phyloP scores from a whole-genome alignment of 768 basidiomycete species.

The Dacryopinax spathularia region DNA sequence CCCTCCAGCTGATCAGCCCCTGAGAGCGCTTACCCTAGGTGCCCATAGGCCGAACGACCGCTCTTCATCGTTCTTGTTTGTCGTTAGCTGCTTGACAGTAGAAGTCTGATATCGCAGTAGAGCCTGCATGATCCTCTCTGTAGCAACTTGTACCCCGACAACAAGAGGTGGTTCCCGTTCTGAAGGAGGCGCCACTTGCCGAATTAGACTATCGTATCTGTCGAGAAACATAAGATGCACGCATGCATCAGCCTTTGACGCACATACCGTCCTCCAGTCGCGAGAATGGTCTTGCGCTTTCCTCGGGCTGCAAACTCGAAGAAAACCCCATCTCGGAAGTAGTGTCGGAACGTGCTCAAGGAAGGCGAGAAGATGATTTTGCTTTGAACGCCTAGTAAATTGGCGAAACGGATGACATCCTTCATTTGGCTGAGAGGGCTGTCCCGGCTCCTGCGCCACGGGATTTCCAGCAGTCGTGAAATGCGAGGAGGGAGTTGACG shows the following conservation, averaged over 20 bases:
- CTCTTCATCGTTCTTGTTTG: conserved; percentile 35
- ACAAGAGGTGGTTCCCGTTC: conserved; percentile 6
- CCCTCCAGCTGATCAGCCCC: not conserved
- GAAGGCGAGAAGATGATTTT: conserved; percentile 55
- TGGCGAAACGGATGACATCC: conserved; percentile 44
- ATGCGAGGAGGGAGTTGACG: conserved; percentile 30
- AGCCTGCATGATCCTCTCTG: conserved; percentile 60
- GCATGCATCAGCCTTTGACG: not conserved
- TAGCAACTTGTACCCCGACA: conserved; percentile 56
- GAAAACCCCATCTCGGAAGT: conserved; percentile 61
- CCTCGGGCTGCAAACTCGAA: conserved; percentile 57
- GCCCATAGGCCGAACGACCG: conserved; percentile 81
- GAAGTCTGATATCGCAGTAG: conserved; percentile 54
- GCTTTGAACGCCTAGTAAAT: conserved; percentile 46
- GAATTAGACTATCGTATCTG: conserved; percentile 63
- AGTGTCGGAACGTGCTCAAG: conserved; percentile 51
- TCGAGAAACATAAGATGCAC: not conserved
- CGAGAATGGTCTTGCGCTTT: conserved; percentile 56
- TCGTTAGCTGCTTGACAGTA: conserved; percentile 53
- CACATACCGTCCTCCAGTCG: conserved; percentile 63
- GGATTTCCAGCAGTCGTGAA: conserved; percentile 15
- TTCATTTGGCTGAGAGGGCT: conserved; percentile 39
- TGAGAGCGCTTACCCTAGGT: conserved; percentile 48
- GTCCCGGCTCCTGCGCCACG: not conserved
- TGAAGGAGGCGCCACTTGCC: conserved; percentile 43